Evolutionary conservation across 1,284 basidiomycete species (phyloP), one percentile per base, ranked within the genome.

Genomic region (Cryptococcus neoformans): DNA sequence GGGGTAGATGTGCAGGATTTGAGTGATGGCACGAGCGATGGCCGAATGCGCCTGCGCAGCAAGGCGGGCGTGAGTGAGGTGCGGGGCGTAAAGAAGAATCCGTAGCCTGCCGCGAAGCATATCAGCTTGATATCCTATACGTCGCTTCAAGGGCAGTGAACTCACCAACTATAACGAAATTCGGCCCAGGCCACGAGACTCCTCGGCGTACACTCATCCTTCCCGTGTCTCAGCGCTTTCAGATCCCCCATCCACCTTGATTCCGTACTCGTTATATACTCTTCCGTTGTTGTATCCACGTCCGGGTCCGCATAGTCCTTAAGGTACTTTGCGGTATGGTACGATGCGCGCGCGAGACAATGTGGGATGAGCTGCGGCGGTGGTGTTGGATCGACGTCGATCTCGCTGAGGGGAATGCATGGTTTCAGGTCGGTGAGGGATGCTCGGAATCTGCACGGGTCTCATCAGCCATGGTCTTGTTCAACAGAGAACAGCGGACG

Each of bases 161-260:
- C 54, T 48, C 50, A 66, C 65, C 65, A 66, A 49, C 59, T 58
- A 54, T 66, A 66, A 4, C 65, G 53, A 39, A 66, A 55, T 54
- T 66, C 57, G 14, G 62, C 57, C 57, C 59, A 66, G 37, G 53
- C 60, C 3, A 49, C 34, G 41, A 58, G 57, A 8, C 54, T 42
- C 4, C 54, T 53, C 4, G 55, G 50, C 10, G 47, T n/a, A 11
- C 47, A 52, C 9, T 37, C 21, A 21, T 38, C 36, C 38, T 45
- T 44, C 49, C 50, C 35, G 51, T 51, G 50, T 48, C 65, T 54
- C 41, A 64, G 52, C 16, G 58, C 57, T 14, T 55, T 54, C 36
- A 64, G 42, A 44, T 52, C 49, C 6, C 6, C 56, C 52, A 49
- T 61, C 59, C 62, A 63, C 16, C 44, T n/a, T 6, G 57, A 56